Percentiles rank a stretch among this genome's conserved stretches.
These are phyloP conservation scores for Pseudopyrenochaeta lycopersici DNA, from an alignment of 2,329 filamentous ascomycete species.

Conservation along the genomic window DNA sequence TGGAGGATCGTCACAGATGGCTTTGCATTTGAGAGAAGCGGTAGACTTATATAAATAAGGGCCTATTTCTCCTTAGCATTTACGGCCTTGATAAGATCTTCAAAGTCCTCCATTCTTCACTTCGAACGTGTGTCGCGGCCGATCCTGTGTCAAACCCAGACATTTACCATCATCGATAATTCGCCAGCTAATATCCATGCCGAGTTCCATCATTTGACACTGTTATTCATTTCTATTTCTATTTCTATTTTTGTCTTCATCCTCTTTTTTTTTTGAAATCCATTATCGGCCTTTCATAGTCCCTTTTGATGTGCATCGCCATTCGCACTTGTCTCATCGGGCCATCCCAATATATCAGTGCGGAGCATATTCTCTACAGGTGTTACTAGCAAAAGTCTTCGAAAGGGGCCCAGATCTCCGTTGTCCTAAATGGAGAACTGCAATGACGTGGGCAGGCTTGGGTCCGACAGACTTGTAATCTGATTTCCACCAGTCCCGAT, in stretches of 20 bases:
- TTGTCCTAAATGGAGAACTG: not conserved
- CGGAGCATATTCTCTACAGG: not conserved
- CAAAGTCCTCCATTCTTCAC: not conserved
- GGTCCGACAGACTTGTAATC: too few relatives aligned
- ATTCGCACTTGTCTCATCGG: not conserved
- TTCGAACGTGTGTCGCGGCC: not conserved
- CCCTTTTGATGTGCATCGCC: not conserved
- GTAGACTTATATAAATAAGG: not conserved
- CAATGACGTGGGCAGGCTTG: too few relatives aligned
- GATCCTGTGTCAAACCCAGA: not conserved
- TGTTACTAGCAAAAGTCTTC: not conserved
- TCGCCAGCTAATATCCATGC: not conserved
- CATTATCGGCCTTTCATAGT: not conserved
- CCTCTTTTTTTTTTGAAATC: not conserved
- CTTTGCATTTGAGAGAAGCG: not conserved
- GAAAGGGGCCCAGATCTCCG: not conserved
- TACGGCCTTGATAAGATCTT: not conserved
- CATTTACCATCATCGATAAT: not conserved
- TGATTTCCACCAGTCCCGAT: not conserved
- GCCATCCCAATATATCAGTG: not conserved
- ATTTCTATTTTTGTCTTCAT: not conserved
- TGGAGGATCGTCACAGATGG: not conserved
- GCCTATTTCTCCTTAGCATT: not conserved
- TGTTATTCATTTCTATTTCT: not conserved
- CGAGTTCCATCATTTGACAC: not conserved